phyloP scores from a whole-genome alignment of 306 rosid species.

The Astragalus glycyphyllos region DNA sequence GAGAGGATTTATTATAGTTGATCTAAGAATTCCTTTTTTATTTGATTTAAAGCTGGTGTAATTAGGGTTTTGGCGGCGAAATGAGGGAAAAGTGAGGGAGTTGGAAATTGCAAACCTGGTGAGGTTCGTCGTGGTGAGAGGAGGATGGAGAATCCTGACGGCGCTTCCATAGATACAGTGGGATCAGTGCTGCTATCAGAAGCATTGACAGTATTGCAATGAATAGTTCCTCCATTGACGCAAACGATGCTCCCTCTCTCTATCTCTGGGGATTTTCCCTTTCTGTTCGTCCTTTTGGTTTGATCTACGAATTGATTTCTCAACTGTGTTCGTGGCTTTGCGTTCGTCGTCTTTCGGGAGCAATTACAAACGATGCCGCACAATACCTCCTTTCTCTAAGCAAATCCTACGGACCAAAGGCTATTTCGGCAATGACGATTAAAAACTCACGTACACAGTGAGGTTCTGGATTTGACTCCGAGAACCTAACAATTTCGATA shows the following conservation, averaged over 20 bases:
- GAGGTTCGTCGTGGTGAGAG: slow-evolving; percentile 58
- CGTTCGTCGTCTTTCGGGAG: not conserved
- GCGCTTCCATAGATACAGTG: slow-evolving; percentile 88
- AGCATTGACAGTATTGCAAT: slow-evolving; percentile 67
- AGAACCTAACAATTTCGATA: too few relatives aligned
- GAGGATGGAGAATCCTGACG: slow-evolving; percentile 60
- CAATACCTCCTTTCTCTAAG: too few relatives aligned
- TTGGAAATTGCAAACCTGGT: slow-evolving; percentile 63
- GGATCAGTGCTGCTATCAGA: slow-evolving; percentile 63
- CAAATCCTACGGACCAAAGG: too few relatives aligned
- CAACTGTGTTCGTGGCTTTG: not conserved
- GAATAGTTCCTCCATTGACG: slow-evolving; percentile 73
- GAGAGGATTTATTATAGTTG: slow-evolving; percentile 10
- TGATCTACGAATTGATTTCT: slow-evolving; percentile 22
- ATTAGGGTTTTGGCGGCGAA: slow-evolving; percentile 36
- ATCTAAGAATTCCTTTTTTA: not conserved
- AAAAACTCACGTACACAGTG: too few relatives aligned
- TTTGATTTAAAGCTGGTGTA: not conserved
- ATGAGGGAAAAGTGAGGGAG: not conserved
- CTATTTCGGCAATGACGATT: too few relatives aligned
- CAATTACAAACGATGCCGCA: too few relatives aligned
- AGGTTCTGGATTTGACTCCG: too few relatives aligned
- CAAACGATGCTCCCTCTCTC: not conserved
- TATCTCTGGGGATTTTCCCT: not conserved
- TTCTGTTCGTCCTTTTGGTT: not conserved